Conservation (phyloP, 2,329 filamentous ascomycete species). For the Clonostachys solani region DNA sequence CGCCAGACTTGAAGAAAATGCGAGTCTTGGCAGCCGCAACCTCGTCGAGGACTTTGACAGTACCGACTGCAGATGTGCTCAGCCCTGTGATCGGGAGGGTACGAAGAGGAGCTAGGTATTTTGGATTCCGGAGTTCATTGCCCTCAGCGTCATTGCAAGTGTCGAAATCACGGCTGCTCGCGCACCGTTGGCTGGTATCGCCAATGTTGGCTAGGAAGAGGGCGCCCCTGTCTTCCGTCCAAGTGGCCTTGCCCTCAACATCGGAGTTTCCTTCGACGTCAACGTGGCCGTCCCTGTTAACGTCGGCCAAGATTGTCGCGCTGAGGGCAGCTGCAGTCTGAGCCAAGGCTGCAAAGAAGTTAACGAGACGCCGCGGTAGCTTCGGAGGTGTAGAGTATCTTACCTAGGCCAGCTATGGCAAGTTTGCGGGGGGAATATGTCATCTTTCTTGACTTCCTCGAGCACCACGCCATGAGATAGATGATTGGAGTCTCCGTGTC, state of each 20-base stretch:
- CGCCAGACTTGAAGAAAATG: conserved; percentile 14
- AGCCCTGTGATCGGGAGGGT: conserved; percentile 16
- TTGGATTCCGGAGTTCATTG: conserved; percentile 19
- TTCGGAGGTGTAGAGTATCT: too few relatives aligned
- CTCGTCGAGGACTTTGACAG: conserved; percentile 6
- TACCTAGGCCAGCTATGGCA: too few relatives aligned
- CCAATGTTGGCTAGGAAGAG: conserved; percentile 29
- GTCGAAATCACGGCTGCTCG: conserved; percentile 17
- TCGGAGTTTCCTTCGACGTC: conserved; percentile 15
- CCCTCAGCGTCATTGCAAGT: conserved; percentile 28
- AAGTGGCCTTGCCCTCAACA: conserved; percentile 11
- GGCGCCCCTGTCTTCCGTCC: conserved; percentile 18
- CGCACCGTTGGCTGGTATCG: conserved; percentile 22
- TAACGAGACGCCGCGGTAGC: too few relatives aligned
- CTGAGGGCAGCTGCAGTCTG: not conserved
- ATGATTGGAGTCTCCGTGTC: too few relatives aligned
- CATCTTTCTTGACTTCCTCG: too few relatives aligned
- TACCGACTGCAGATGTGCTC: conserved; percentile 7
- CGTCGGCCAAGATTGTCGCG: conserved; percentile 19
- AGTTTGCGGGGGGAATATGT: too few relatives aligned
- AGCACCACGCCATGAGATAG: too few relatives aligned
- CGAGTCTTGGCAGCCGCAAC: conserved; percentile 13
- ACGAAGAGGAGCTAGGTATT: conserved; percentile 22
- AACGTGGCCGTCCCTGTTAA: conserved; percentile 24
- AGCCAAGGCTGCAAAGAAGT: not conserved